A percentile compares a stretch with the other conserved stretches of the same genome.
Evolutionary conservation across 768 basidiomycete genomes (phyloP).

Genomic region (Fomitopsis pulvina): DNA sequence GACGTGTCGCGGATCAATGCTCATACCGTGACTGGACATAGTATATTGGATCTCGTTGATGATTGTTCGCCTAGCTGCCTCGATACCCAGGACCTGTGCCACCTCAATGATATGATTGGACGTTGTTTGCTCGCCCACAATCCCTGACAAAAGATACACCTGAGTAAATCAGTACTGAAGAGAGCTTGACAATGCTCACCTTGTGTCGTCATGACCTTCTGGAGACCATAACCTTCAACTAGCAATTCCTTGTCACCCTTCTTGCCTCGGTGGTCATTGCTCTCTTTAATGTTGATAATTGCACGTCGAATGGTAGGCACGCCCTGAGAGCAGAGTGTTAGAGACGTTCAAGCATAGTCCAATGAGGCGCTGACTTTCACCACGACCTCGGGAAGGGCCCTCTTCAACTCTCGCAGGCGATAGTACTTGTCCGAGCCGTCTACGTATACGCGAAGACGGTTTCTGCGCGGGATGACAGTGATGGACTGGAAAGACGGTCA

Average conservation of each 20-base stretch:
- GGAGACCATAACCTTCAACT: slow-evolving; percentile 95
- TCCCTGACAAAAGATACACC: slow-evolving; percentile 43
- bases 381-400: slow-evolving; percentile 76
- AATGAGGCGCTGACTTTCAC: slow-evolving; percentile 61
- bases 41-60: slow-evolving; percentile 97
- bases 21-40: slow-evolving; percentile 97
- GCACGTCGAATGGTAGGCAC: slow-evolving; percentile 84
- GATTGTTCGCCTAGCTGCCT: slow-evolving; percentile 90
- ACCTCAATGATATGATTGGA: slow-evolving; percentile 98
- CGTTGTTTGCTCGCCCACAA: slow-evolving; percentile 85
- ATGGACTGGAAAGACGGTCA: slow-evolving; percentile 46
- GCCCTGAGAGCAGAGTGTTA: slow-evolving; percentile 44
- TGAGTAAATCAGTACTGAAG: neutral
- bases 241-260: slow-evolving; percentile 88
- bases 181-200: slow-evolving; percentile 41
- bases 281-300: slow-evolving; percentile 93
- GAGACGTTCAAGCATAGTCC: neutral
- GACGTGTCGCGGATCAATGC: slow-evolving; percentile 96
- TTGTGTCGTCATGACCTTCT: slow-evolving; percentile 96
- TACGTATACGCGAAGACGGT: slow-evolving; percentile 73
- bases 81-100: slow-evolving; percentile 92
- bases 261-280: slow-evolving; percentile 69
- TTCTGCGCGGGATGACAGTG: slow-evolving; percentile 65
- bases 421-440: slow-evolving; percentile 78
- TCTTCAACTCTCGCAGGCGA: slow-evolving; percentile 78